Evolutionary conservation across 257 asterid genomes (phyloP).

Genomic region (Plectranthus barbatus): DNA sequence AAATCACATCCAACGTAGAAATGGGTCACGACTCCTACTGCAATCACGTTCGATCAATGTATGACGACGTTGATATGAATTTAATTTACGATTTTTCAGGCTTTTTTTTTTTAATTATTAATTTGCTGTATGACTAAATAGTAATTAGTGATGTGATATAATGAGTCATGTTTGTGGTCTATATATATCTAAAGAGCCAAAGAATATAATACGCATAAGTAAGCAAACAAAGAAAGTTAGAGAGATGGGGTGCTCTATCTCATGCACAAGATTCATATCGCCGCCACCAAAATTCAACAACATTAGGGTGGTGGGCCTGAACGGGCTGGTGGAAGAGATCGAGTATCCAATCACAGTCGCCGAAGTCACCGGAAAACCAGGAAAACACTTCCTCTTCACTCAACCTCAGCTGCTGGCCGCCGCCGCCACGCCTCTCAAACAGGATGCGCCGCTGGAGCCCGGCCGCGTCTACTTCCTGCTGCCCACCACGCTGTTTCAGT

Average conservation of each 20-base stretch:
- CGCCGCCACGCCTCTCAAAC: constrained; percentile 31
- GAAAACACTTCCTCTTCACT: constrained; percentile 36
- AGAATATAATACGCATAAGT: no score
- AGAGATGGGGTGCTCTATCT: constrained; percentile 29
- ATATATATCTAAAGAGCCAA: no score
- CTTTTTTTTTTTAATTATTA: no score
- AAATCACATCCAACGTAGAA: background rate
- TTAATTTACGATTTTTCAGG: no score
- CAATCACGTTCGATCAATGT: no score
- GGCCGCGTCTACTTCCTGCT: constrained; percentile 44
- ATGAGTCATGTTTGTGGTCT: no score
- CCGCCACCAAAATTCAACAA: background rate
- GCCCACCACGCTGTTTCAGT: constrained; percentile 36
- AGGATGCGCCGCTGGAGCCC: constrained; percentile 24
- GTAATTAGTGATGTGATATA: no score
- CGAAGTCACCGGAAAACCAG: constrained; percentile 31
- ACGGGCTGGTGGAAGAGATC: constrained; percentile 37
- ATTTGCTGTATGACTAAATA: no score
- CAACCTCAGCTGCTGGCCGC: constrained; percentile 37
- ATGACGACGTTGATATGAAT: no score
- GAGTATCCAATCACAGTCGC: constrained; percentile 34
- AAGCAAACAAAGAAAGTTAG: no score
- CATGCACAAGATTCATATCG: constrained; percentile 19
- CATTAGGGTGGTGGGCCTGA: constrained; percentile 33
- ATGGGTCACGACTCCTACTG: no score